Base-by-base conservation (phyloP, 768 basidiomycete genomes). In the Auricularia cornea region DNA sequence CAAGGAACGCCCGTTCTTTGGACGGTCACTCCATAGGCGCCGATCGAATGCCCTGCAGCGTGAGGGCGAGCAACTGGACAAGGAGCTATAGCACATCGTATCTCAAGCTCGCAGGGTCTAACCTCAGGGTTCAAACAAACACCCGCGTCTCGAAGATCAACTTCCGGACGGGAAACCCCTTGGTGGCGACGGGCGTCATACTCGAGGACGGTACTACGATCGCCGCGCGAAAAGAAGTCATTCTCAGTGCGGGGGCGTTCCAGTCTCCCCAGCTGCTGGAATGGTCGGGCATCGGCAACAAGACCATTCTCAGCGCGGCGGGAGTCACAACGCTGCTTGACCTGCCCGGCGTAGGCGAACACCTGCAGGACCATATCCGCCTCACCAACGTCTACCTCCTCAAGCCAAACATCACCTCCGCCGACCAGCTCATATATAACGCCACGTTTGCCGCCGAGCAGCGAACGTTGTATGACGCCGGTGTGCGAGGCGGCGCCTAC, bases 181-280 rank as follows among this genome's bases (percentile, higher is more conserved):
- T 18, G 28, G 20, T 48, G 18, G 35, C 18, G 18, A 20, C 29
- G 57, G 57, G 57, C 16, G 28, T 59, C 16, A 30, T 16, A 20
- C 28, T 20, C 18, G 29, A 14, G 16, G 18, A 16, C 23, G 44
- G 44, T n/a, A n/a, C n/a, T n/a, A n/a, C n/a, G n/a, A 28, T 63
- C 57, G 20, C n/a, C 10, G 57, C 62, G 23, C n/a, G 59, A 41
- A 35, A 60, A 3, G 68, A 69, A 54, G n/a, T n/a, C n/a, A n/a
- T n/a, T n/a, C n/a, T n/a, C n/a, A n/a, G n/a, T n/a, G n/a, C n/a
- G n/a, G n/a, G n/a, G n/a, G n/a, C n/a, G n/a, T n/a, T n/a, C n/a
- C n/a, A n/a, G n/a, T n/a, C n/a, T n/a, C n/a, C n/a, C 8, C 77
- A 79, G 57, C 67, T 81, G 11, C 73, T 82, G 70, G 69, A 76